A percentile compares a stretch with the other conserved stretches of the same genome.
phyloP scores from a whole-genome alignment of 1,284 basidiomycete species.

The Marasmius oreades region DNA sequence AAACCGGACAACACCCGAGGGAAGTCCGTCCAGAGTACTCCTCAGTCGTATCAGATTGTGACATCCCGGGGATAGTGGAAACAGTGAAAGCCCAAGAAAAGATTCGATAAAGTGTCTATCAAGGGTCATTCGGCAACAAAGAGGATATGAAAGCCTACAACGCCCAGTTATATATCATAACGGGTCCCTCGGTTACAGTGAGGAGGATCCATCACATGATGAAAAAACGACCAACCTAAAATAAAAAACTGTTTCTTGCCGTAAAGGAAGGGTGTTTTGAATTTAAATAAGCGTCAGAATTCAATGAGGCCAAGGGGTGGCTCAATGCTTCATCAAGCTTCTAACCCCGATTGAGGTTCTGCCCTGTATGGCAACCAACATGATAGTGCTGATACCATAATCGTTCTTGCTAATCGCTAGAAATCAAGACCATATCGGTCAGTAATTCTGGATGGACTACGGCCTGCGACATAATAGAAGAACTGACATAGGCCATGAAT shows the following conservation, averaged over 20 bases:
- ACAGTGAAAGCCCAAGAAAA: background rate
- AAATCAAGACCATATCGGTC: slow-evolving; percentile 4
- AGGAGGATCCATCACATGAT: background rate
- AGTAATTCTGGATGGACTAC: background rate
- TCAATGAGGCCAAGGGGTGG: background rate
- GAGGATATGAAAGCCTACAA: background rate
- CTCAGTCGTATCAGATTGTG: background rate
- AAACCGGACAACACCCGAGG: background rate
- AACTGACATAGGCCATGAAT: background rate
- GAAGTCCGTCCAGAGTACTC: background rate
- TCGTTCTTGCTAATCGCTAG: background rate
- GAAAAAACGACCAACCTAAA: background rate
- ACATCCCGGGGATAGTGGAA: background rate
- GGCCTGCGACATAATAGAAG: background rate
- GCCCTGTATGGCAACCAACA: background rate
- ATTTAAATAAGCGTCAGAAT: background rate
- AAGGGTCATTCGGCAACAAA: slow-evolving; percentile 1
- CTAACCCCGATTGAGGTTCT: background rate
- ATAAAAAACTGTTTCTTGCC: background rate
- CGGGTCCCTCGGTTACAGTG: background rate
- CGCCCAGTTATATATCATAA: slow-evolving; percentile 3
- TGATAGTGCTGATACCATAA: background rate
- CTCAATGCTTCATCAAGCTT: background rate
- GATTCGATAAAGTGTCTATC: background rate
- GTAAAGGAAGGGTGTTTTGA: background rate